Evolutionary conservation across 257 asterid genomes (phyloP), one percentile per base, ranked within the genome.

Genomic region (Solanum commersonii): DNA sequence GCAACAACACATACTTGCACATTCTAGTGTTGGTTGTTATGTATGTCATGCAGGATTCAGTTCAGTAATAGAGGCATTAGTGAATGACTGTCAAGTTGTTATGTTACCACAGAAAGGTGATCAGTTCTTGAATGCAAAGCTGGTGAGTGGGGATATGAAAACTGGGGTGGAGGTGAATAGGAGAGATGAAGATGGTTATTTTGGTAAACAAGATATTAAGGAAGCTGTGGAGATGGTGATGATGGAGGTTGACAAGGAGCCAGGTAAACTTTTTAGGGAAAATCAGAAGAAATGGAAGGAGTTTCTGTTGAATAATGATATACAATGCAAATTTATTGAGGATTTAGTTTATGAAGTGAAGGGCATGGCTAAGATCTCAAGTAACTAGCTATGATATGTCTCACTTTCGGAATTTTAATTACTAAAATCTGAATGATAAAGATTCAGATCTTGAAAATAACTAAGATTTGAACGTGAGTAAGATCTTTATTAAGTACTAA

Each of bases 41-140:
- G 73, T 94, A 6, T 90, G 89, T 71, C 96, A 94, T 52, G 92
- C 91, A 4, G 96, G 96, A 9, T 93, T 92, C 35, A 93, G 96
- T 46, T 94, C 95, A 11, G 91, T 92, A 22, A 87, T 92, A 2
- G 96, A 93, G 72, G 96, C 91, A 12, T 56, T 92, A 3, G 88
- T 91, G 87, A 93, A 90, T n/a, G 94, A 92, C 6, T 94, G 94
- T 25, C 94, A 93, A 84, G 76, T 94, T 1, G 93, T 94, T 5
- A 87, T 91, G 94, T 15, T 93, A 87, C 96, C 94, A 3, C 90
- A 40, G 10, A 90, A 88, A 89, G 93, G 91, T 31, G 94, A 92
- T 46, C 94, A 92, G 71, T 84, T 86, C 46, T 46, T 92, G 90
- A 92, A 92, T 31, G 88, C 92, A 0, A 94, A 88, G 92, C 90